These are phyloP conservation scores for Aspergillus candidus DNA, from an alignment of 2,329 filamentous ascomycete genomes.

Conservation along the genomic window DNA sequence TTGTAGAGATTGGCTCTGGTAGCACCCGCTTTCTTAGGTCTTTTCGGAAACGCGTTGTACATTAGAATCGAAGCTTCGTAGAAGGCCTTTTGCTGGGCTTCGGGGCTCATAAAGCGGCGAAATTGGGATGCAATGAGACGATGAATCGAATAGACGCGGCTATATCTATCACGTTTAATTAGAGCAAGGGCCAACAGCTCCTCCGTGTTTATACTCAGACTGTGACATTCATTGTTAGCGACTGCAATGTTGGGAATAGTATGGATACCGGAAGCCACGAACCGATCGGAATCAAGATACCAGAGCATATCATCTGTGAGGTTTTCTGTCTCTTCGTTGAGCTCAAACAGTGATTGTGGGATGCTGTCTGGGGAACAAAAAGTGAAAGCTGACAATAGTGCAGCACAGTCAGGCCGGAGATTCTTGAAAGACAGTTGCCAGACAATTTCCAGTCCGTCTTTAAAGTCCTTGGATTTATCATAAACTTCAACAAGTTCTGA, in stretches of 20 bases:
- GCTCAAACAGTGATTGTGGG: not conserved
- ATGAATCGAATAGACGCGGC: slow-evolving; percentile 2
- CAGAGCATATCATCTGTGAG: slow-evolving; percentile 1
- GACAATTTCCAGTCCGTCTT: not conserved
- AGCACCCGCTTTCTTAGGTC: slow-evolving; percentile 1
- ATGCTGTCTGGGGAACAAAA: slow-evolving; percentile 2
- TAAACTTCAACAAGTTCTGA: slow-evolving; percentile 1
- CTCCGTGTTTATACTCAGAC: slow-evolving; percentile 1
- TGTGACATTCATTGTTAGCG: not conserved
- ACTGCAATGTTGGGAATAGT: not conserved
- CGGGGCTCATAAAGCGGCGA: not conserved
- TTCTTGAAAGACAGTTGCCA: slow-evolving; percentile 1
- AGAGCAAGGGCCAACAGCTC: slow-evolving; percentile 1
- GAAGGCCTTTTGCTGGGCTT: not conserved
- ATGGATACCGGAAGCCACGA: not conserved
- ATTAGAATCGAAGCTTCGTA: not conserved
- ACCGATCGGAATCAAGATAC: slow-evolving; percentile 1
- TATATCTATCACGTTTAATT: slow-evolving; percentile 1
- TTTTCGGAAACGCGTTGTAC: not conserved
- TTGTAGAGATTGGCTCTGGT: slow-evolving; percentile 5
- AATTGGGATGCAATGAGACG: not conserved
- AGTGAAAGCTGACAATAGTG: not conserved
- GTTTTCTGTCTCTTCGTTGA: not conserved
- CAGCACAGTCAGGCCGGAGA: slow-evolving; percentile 1
- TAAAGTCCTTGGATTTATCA: slow-evolving; percentile 1